phyloP scores from a whole-genome alignment of 306 rosid genomes.

The Geum urbanum region DNA sequence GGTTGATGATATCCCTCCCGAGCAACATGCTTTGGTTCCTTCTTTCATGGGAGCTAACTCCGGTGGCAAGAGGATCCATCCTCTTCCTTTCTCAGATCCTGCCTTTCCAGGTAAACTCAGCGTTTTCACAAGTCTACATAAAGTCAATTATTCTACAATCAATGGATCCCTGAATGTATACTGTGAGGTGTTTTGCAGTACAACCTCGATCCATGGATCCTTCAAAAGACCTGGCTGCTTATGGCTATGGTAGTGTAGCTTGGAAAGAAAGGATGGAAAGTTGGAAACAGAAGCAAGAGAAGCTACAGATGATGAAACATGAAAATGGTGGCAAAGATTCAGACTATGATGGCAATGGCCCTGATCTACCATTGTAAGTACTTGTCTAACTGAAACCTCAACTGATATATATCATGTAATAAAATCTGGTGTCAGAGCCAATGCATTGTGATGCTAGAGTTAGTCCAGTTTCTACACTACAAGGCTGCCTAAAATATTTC shows the following conservation, averaged over 20 bases:
- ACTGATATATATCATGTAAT: not conserved
- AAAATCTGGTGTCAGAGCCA: not conserved
- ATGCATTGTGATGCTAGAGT: not conserved
- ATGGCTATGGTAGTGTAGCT: constrained; percentile 49
- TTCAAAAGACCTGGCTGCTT: constrained; percentile 56
- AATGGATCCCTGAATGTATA: not conserved
- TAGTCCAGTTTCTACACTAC: not conserved
- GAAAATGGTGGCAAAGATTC: constrained; percentile 24
- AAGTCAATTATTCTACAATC: not conserved
- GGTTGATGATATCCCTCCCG: constrained; percentile 38
- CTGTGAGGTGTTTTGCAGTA: constrained; percentile 9
- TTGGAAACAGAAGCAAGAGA: constrained; percentile 51
- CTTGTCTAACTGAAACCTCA: not conserved
- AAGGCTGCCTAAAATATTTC: not conserved
- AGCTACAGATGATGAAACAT: constrained; percentile 26
- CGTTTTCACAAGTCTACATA: not conserved
- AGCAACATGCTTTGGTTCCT: constrained; percentile 44
- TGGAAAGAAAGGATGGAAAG: constrained; percentile 46
- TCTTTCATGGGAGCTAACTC: constrained; percentile 30
- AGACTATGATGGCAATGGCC: constrained; percentile 30
- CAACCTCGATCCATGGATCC: constrained; percentile 63
- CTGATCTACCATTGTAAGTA: constrained; percentile 47
- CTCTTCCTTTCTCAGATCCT: constrained; percentile 27
- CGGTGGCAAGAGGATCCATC: constrained; percentile 29
- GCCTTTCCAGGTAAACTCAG: constrained; percentile 22